Conservation (phyloP, 257 asterid genomes). For the Solanum pinnatisectum region DNA sequence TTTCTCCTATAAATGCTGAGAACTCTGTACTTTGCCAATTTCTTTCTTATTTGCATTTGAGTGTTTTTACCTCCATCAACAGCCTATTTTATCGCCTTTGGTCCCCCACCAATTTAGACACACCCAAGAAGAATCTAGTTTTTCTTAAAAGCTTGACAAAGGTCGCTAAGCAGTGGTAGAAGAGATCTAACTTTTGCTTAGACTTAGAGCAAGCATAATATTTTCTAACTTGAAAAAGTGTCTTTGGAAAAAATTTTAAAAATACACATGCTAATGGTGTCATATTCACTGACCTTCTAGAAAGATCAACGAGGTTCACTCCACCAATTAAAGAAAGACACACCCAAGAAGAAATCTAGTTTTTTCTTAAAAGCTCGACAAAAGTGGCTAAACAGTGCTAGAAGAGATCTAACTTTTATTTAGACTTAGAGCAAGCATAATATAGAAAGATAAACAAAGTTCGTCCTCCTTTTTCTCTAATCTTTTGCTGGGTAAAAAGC, state of each 20-base stretch:
- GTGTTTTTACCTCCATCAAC: neutral
- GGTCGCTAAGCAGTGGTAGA: neutral
- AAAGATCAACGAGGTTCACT: neutral
- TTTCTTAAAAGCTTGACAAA: neutral
- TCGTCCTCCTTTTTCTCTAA: neutral
- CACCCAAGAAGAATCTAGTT: neutral
- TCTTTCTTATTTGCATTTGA: neutral
- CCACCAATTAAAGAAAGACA: neutral
- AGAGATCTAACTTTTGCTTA: neutral
- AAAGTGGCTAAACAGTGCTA: neutral
- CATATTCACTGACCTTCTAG: neutral
- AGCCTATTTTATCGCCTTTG: neutral
- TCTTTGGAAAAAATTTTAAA: neutral
- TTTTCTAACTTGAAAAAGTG: neutral
- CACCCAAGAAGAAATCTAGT: neutral
- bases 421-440: neutral
- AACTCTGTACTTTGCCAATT: neutral
- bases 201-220: neutral
- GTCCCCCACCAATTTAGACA: neutral
- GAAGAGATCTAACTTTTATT: neutral
- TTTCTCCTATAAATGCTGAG: neutral
- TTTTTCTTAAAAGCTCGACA: neutral
- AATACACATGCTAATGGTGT: neutral
- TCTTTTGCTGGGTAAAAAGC: neutral
- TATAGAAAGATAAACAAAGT: neutral